These are phyloP conservation scores for Colletotrichum phormii DNA, from an alignment of 2,329 filamentous ascomycete genomes.

Conservation along the genomic window DNA sequence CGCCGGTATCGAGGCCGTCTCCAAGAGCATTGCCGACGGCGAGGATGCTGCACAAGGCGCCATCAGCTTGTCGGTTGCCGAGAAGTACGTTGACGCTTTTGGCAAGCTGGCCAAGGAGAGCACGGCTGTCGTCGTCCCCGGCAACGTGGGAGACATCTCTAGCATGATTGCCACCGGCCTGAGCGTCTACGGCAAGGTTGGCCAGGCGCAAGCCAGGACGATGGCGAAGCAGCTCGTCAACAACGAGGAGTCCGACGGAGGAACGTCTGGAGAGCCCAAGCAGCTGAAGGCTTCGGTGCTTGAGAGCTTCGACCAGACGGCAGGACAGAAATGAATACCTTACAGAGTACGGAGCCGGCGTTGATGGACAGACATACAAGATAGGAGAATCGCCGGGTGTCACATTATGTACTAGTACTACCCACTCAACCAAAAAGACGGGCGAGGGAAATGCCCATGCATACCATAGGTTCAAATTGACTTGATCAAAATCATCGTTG, in stretches of 20 bases:
- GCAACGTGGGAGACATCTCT: conserved; percentile 95
- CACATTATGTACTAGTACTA: conserved; percentile 36
- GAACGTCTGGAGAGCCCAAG: conserved; percentile 37
- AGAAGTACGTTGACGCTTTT: conserved; percentile 98
- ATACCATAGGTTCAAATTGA: neutral
- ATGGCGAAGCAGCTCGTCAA: conserved; percentile 64
- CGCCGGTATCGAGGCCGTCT: conserved; percentile 87
- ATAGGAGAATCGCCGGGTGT: conserved; percentile 19
- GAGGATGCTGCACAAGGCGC: conserved; percentile 83
- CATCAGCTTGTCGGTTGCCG: conserved; percentile 87
- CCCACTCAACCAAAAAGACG: conserved; percentile 25
- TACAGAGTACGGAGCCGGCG: conserved; percentile 14
- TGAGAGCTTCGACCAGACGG: conserved; percentile 52
- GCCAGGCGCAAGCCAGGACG: conserved; percentile 78
- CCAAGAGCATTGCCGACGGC: conserved; percentile 78
- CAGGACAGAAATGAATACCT: conserved; percentile 44
- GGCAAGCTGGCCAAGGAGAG: conserved; percentile 93
- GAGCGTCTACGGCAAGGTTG: conserved; percentile 95
- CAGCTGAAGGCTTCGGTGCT: conserved; percentile 54
- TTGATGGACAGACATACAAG: conserved; percentile 14
- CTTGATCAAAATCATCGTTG: neutral
- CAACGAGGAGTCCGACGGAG: conserved; percentile 36
- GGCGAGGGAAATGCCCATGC: neutral
- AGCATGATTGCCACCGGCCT: conserved; percentile 97
- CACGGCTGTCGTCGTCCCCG: conserved; percentile 93